phyloP scores from a whole-genome alignment of 768 basidiomycete species.

The Suillus brevipes region DNA sequence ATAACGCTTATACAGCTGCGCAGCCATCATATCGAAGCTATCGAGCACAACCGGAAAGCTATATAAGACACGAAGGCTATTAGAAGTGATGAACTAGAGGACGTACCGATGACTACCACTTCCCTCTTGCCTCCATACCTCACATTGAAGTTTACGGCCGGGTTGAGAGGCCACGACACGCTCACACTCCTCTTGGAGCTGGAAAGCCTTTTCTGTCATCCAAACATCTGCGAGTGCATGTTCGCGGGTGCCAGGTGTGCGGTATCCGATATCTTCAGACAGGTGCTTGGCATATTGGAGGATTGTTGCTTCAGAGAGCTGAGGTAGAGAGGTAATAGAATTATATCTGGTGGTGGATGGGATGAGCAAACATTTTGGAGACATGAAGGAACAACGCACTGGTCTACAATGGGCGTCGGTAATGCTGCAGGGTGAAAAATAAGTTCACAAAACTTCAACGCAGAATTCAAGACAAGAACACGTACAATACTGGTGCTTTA shows the following conservation, averaged over 20 bases:
- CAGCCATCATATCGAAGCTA: conserved; percentile 92
- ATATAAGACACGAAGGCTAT: not conserved
- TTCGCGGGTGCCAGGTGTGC: conserved; percentile 89
- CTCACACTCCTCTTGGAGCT: conserved; percentile 64
- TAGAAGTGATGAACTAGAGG: not conserved
- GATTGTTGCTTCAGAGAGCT: conserved; percentile 71
- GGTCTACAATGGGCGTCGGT: conserved; percentile 52
- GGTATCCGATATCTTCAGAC: conserved; percentile 86
- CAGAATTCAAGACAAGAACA: conserved; percentile 5
- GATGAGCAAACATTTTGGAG: not conserved
- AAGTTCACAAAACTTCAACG: not conserved
- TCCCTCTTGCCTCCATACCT: conserved; percentile 88
- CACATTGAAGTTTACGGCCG: conserved; percentile 74
- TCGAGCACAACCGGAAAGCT: not conserved
- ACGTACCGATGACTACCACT: conserved; percentile 84
- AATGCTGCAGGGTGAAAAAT: conserved; percentile 42
- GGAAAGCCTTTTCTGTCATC: conserved; percentile 68
- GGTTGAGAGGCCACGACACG: conserved; percentile 41
- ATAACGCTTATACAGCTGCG: conserved; percentile 84
- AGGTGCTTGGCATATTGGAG: conserved; percentile 63
- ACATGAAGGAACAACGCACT: conserved; percentile 38
- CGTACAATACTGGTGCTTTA: conserved; percentile 51
- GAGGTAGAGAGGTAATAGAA: conserved; percentile 57
- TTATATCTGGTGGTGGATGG: conserved; percentile 35
- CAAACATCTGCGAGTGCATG: conserved; percentile 84